Base-by-base conservation (phyloP, 179 eudicot genomes). In the Beta macrorhiza region DNA sequence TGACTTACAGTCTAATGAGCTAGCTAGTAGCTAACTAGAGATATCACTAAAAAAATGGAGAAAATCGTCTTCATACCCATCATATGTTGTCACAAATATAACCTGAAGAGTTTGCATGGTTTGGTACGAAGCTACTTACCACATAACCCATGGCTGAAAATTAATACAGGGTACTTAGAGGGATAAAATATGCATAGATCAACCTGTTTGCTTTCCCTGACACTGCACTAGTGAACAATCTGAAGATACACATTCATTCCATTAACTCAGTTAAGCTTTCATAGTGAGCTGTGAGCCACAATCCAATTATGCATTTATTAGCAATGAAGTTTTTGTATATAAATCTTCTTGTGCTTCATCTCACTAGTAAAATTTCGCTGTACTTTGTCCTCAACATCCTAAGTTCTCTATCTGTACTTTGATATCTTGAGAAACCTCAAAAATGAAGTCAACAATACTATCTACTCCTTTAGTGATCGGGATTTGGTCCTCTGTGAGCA, bases 351-450 rank as follows among this genome's bases (percentile, higher is more conserved):
- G 56, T 79, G 75, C 51, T 75, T 77, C 78, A 65, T 70, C 44
- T 70, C 58, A 11, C 62, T 59, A 74, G 44, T 80, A 67, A 62
- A 64, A 42, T 81, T 74, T 37, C 71, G 15, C 62, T 78, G 76
- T 61, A 79, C 75, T 82, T 72, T 67, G 75, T 84, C 77, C 82
- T 84, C 64, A 83, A 79, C 44, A 68, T 70, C 78, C 84, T 79
- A 81, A 82, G 52, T 25, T 78, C 45, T 69, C 76, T 51, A 79
- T 82, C 78, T 83, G 81, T 82, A 65, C 80, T 80, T 71, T 80
- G 58, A 77, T 83, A 67, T 72, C 14, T 62, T 59, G 73, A 49
- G 61, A 78, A 62, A 53, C 78, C 61, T 72, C 71, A 64, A 53
- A 70, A 51, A 25, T 70, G 32, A 77, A 55, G 72, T 55, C 61